Evolutionary conservation across 2,329 filamentous ascomycete genomes (phyloP), one percentile per base, ranked within the genome.

Genomic region (Alternaria sp.): DNA sequence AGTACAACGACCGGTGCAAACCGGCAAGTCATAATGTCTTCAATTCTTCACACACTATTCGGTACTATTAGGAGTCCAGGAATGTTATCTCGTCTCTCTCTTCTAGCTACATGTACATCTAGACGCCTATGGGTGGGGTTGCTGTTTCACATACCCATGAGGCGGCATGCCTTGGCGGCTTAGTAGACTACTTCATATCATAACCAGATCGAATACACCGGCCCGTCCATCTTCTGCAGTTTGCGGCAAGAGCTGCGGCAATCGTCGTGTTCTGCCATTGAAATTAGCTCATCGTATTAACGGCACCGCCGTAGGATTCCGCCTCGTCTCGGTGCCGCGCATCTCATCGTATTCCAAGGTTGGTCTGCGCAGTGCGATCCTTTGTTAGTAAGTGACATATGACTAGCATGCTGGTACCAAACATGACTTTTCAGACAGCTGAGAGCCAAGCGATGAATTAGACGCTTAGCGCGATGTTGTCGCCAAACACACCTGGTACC

Each of bases 161-260:
- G 63, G 51, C 68, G 65, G 59, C 61, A 63, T 62, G 69, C 50
- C 63, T 71, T 69, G 68, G 70, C 70, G 77, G 67, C 67, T 71
- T 60, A 72, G 74, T 74, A 73, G 66, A 76, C 61, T 69, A 70
- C 51, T 73, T 68, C 49, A 59, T 56, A 61, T 55, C 67, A 60
- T 59, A 26, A 55, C 36, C 40, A 62, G 55, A 53, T 58, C 54
- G 49, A 28, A 45, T 36, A 25, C 49, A 53, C 30, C 30, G 55
- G 25, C 43, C 49, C 50, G 25, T 40, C 30, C 19, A 46, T 53
- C 49, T 40, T 52, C 49, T 40, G 30, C 13, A 25, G 32, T 44
- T 21, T 54, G 52, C 52, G 52, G 36, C 32, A 54, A 25, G 30
- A 57, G 54, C 28, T 57, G 44, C 44, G 54, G 17, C 15, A 49